A percentile compares a stretch with the other conserved stretches of the same genome.
Conservation (phyloP, 2,329 filamentous ascomycete genomes). For the Fusarium brevicatenulatum region DNA sequence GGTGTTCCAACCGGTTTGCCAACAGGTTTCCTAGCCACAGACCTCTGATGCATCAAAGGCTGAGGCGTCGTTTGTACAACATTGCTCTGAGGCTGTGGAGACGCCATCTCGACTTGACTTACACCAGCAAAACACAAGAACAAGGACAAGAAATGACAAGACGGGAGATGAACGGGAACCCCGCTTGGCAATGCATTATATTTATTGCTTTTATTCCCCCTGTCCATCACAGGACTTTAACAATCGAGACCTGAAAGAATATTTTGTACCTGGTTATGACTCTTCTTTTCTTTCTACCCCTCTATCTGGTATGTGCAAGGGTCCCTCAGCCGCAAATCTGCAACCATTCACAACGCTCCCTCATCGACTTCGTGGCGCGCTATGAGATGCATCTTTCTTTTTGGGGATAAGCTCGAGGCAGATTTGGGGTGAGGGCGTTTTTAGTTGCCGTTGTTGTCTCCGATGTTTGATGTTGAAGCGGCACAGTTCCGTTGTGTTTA, state of each 20-base stretch:
- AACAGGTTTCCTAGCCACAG: conserved; percentile 26
- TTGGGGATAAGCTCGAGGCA: conserved; percentile 13
- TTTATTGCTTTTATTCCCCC: conserved; percentile 11
- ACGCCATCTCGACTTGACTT: conserved; percentile 29
- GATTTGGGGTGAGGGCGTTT: conserved; percentile 4
- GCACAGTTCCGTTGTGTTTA: neutral
- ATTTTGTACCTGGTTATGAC: neutral
- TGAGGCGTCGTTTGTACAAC: conserved; percentile 8
- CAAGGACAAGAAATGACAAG: conserved; percentile 25
- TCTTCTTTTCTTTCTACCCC: conserved; percentile 16
- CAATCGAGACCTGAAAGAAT: conserved; percentile 13
- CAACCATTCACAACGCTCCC: conserved; percentile 16
- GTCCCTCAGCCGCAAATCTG: conserved; percentile 26
- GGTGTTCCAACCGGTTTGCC: neutral
- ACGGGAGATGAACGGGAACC: conserved; percentile 2
- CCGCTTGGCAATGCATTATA: conserved; percentile 21
- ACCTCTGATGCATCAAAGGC: conserved; percentile 23
- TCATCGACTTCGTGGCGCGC: conserved; percentile 22
- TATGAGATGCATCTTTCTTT: conserved; percentile 13
- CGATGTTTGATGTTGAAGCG: neutral
- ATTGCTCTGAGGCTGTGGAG: conserved; percentile 21
- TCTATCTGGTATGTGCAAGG: conserved; percentile 15
- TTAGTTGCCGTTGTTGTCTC: neutral
- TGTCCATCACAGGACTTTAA: conserved; percentile 12
- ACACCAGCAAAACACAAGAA: neutral